A percentile compares a stretch with the other conserved stretches of the same genome.
These are phyloP conservation scores for Colletotrichum falcatum DNA, from an alignment of 2,329 filamentous ascomycete genomes.

Conservation along the genomic window DNA sequence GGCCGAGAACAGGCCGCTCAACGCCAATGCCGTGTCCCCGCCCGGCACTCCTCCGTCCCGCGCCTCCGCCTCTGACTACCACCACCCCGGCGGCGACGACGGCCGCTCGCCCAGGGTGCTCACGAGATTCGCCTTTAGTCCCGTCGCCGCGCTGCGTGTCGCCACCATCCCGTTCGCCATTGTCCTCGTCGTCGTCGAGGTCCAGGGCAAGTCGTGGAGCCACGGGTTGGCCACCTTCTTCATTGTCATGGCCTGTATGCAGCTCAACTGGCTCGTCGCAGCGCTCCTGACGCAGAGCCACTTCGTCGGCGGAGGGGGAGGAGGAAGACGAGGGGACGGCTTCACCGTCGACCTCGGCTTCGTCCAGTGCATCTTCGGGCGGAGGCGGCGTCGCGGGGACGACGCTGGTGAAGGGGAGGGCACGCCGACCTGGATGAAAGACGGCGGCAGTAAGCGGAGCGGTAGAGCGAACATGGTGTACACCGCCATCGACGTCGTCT, in stretches of 20 bases:
- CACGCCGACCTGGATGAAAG: constrained; percentile 1
- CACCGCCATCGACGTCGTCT: background rate
- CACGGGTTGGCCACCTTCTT: background rate
- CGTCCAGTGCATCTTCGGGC: constrained; percentile 30
- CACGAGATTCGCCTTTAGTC: constrained; percentile 14
- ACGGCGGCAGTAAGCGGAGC: background rate
- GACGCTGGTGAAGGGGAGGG: background rate
- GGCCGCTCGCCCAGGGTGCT: background rate
- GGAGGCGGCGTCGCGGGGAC: background rate
- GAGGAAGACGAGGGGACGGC: background rate
- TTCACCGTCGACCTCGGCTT: constrained; percentile 22
- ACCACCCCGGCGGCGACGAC: background rate
- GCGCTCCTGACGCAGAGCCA: constrained; percentile 1
- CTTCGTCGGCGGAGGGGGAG: background rate
- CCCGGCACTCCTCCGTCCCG: constrained; percentile 6
- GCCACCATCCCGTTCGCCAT: constrained; percentile 12
- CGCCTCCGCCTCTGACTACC: background rate
- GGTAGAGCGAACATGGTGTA: background rate
- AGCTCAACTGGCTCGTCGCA: constrained; percentile 28
- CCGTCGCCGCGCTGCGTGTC: constrained; percentile 21
- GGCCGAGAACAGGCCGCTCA: constrained; percentile 20
- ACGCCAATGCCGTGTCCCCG: constrained; percentile 17
- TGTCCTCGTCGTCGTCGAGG: constrained; percentile 10
- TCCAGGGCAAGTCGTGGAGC: background rate
- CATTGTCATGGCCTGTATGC: constrained; percentile 21